Base-by-base conservation (phyloP, 257 asterid species). In the Galeopsis tetrahit region DNA sequence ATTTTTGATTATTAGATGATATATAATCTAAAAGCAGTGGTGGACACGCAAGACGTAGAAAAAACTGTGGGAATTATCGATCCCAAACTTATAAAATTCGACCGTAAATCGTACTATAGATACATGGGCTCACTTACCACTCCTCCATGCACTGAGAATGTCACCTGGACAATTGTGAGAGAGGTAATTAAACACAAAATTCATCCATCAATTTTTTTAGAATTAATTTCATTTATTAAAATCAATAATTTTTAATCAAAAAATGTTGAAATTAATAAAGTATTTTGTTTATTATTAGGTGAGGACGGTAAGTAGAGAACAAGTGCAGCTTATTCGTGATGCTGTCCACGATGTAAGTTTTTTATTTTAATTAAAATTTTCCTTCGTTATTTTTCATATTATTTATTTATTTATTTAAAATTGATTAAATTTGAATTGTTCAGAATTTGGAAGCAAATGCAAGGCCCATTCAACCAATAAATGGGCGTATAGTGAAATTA, bases 111-210 rank as follows among this genome's bases (percentile, higher is more conserved):
- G 33, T 88, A 90, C 52, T 90, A 78, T 15, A 78, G 96, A 39
- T 88, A 86, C 72, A 68, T 81, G 34, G 96, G 96, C 6, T 90
- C 96, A 0, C 90, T 90, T 39, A 90, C 96, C 0, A 57, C 65
- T n/a, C 96, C 97, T 72, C 96, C 97, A 8, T 90, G 97, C 68
- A 82, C 90, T 6, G 79, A 85, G 62, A 72, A 78, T 68, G 72
- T 88, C 32, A 66, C 57, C 0, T 90, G 96, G 97, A 82, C 96
- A 4, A 80, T 90, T 60, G 58, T 81, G 0, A 74, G 32, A 75
- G 81, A 79, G 86, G 97, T 86, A 75, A 21, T 21, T 21, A 21
- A 48, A 48, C 15, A 44, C 53, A 11, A 46, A 21, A 21, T 21
- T 21, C 28, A 21, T 21, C 28, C 28, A 21, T 21, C 28, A 21